Evolutionary conservation across 805 yeast genomes (phyloP).

Genomic region (Schwanniomyces vanrijiae): DNA sequence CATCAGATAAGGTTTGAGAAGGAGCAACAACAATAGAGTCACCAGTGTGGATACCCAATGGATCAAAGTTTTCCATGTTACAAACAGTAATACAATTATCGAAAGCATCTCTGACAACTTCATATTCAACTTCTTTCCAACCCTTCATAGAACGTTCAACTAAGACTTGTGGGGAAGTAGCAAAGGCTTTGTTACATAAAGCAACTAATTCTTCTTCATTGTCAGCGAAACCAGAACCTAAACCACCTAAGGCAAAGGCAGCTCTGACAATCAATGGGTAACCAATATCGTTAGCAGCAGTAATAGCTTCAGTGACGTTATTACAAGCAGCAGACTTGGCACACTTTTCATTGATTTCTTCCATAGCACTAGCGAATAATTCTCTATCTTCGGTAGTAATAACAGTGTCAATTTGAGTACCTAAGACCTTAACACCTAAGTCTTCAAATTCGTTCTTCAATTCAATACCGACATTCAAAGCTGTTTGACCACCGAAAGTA

Average conservation of each 20-base stretch:
- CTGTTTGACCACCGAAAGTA: constrained; percentile 99
- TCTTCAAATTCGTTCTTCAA: constrained; percentile 92
- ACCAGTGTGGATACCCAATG: constrained; percentile 98
- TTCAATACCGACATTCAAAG: constrained; percentile 91
- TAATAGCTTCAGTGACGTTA: constrained; percentile 75
- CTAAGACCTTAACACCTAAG: constrained; percentile 91
- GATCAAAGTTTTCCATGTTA: constrained; percentile 99
- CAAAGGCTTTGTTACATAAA: constrained; percentile 87
- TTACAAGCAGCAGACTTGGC: constrained; percentile 90
- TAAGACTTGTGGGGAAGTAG: constrained; percentile 92
- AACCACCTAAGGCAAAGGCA: constrained; percentile 95
- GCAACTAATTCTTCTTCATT: constrained; percentile 79
- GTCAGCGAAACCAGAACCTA: constrained; percentile 97
- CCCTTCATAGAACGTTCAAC: constrained; percentile 98
- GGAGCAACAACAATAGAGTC: constrained; percentile 99
- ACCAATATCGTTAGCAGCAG: constrained; percentile 82
- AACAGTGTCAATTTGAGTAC: constrained; percentile 94
- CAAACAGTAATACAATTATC: constrained; percentile 99
- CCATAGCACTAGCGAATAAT: constrained; percentile 91
- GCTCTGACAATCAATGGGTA: constrained; percentile 97
- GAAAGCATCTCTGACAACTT: constrained; percentile 95
- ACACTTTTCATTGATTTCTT: constrained; percentile 91
- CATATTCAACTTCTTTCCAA: constrained; percentile 98
- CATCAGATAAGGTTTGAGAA: constrained; percentile 94
- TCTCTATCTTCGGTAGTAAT: constrained; percentile 99